Evolutionary conservation across 2,329 filamentous ascomycete genomes (phyloP), one percentile per base, ranked within the genome.

Genomic region (Geosmithia morbida): DNA sequence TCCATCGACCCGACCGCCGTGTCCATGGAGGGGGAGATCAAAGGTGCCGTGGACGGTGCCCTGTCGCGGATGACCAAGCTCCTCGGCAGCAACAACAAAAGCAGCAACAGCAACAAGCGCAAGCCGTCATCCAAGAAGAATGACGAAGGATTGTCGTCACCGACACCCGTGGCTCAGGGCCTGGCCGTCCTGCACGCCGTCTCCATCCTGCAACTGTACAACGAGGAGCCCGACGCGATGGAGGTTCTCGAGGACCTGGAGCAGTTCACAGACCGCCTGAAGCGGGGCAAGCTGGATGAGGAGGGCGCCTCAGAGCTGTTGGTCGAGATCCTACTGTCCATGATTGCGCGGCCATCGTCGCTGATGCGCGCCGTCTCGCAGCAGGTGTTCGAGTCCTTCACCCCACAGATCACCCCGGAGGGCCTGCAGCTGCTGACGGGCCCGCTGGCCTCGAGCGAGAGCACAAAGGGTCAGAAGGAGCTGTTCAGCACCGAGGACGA

Each of bases 281-380:
- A 79, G 53, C 68, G 72, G 46, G 59, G 57, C 19, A 59, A 56
- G 17, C 48, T 53, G 3, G 64, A 66, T 0, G 71, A 77, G 52
- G 65, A 76, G 40, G 48, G 44, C 17, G 63, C 68, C 1, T 84
- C 87, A 0, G 81, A 86, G 56, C 74, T 87, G 22, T 66, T 96
- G 8, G 80, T 96, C 2, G 92, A 97, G 57, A 85, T 97, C 46
- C 65, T 98, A 7, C 70, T 97, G n/a, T 86, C 87, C 46, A 87
- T 97, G 66, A 77, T 94, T 2, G 86, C 88, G 0, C 87, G 87
- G 51, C 85, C 83, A 3, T 95, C 89, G 1, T 79, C 82, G 10
- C 70, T 97, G 46, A 85, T 94, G 68, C 79, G 87, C 29, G 87
- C 89, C 55, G 82, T 94, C 47, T 87, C 87, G 6, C 82, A 90